These are phyloP conservation scores for Sclerotinia spermophila DNA, from an alignment of 2,329 filamentous ascomycete genomes.

Conservation along the genomic window DNA sequence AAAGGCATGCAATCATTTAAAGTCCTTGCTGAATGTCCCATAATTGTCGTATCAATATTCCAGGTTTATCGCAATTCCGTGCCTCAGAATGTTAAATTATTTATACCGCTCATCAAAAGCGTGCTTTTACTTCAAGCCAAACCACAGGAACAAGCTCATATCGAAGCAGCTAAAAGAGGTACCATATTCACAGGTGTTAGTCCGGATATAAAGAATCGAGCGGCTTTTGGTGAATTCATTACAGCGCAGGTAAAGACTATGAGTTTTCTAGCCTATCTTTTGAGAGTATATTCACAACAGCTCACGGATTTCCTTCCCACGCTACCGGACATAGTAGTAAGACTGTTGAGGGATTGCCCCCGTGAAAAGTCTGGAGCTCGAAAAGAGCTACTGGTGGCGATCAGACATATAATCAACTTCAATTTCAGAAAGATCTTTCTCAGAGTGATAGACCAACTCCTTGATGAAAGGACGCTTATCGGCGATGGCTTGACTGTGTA, in stretches of 20 bases:
- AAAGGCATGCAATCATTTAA: constrained; percentile 99
- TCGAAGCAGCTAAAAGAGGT: constrained; percentile 73
- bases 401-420: constrained; percentile 98
- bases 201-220: constrained; percentile 86
- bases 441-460: constrained; percentile 86
- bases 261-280: constrained; percentile 93
- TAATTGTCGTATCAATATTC: constrained; percentile 97
- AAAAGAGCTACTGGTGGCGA: constrained; percentile 93
- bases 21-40: constrained; percentile 93
- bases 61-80: constrained; percentile 84
- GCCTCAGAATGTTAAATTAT: constrained; percentile 78
- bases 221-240: constrained; percentile 95
- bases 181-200: constrained; percentile 91
- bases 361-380: constrained; percentile 89
- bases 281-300: constrained; percentile 83
- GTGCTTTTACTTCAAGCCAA: constrained; percentile 86
- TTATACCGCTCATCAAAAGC: constrained; percentile 90
- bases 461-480: constrained; percentile 91
- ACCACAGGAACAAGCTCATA: constrained; percentile 88
- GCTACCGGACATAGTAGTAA: constrained; percentile 84
- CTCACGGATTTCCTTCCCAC: constrained; percentile 82
- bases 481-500: constrained; percentile 96
- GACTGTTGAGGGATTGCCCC: constrained; percentile 88
- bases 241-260: constrained; percentile 98
- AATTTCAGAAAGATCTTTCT: constrained; percentile 96